phyloP scores from a whole-genome alignment of 2,329 filamentous ascomycete genomes.

The Fusarium acutatum region DNA sequence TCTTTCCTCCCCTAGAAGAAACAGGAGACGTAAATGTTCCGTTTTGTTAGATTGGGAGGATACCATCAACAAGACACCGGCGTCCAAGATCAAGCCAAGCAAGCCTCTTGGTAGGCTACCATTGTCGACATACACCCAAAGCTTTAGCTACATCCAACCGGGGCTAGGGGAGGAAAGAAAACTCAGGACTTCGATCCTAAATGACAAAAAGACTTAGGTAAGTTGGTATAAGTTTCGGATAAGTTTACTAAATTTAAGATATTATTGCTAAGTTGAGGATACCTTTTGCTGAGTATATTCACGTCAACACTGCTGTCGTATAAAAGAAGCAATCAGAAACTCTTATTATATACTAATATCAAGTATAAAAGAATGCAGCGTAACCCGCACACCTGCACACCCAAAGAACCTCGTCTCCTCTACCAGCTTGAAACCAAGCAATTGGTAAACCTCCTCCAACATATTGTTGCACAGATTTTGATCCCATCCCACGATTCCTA shows the following conservation, averaged over 20 bases:
- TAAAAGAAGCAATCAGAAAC: background rate
- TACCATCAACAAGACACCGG: background rate
- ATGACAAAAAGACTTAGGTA: background rate
- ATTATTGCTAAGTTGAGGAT: background rate
- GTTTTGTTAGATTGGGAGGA: background rate
- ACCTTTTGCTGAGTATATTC: background rate
- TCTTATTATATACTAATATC: background rate
- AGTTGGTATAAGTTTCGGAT: background rate
- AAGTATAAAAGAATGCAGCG: background rate
- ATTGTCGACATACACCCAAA: background rate
- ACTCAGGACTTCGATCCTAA: no score
- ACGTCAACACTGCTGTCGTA: background rate
- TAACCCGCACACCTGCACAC: background rate
- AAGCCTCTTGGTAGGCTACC: background rate
- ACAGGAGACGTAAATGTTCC: background rate
- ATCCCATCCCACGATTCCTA: slow-evolving; percentile 8
- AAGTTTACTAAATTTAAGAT: no score
- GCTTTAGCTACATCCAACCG: background rate
- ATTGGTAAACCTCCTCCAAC: background rate
- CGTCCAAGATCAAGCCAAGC: background rate
- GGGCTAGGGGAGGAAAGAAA: no score
- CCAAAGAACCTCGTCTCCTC: no score
- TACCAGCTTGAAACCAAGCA: background rate
- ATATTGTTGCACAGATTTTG: background rate
- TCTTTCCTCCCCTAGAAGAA: background rate